Evolutionary conservation across 1,284 basidiomycete genomes (phyloP).

Genomic region (Leccinum pallidistipes): DNA sequence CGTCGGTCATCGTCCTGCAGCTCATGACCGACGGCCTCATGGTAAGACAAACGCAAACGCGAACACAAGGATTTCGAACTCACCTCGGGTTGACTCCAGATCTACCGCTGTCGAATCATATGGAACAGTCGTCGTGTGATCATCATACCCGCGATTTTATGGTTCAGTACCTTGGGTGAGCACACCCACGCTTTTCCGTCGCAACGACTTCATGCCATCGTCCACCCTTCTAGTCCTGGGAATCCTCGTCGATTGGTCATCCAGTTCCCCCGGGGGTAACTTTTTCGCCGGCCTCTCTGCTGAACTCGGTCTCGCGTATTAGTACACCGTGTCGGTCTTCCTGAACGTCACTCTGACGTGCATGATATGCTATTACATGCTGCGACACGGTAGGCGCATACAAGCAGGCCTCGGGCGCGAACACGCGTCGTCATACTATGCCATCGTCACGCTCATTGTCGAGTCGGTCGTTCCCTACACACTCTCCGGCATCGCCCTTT

Average conservation of each 20-base stretch:
- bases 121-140: conserved; percentile 14
- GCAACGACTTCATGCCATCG: background rate
- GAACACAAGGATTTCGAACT: background rate
- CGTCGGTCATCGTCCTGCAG: conserved; percentile 15
- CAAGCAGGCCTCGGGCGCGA: conserved; percentile 16
- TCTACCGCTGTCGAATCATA: conserved; percentile 21
- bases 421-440: conserved; percentile 22
- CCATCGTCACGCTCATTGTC: conserved; percentile 15
- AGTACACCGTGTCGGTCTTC: conserved; percentile 16
- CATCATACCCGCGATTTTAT: conserved; percentile 20
- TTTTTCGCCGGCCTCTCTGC: conserved; percentile 19
- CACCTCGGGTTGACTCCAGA: conserved; percentile 17
- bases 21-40: conserved; percentile 31
- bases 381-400: conserved; percentile 14
- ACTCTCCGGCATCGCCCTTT: conserved; percentile 27
- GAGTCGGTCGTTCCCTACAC: conserved; percentile 32
- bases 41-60: conserved; percentile 10
- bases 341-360: conserved; percentile 21
- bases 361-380: conserved; percentile 28
- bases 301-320: conserved; percentile 24
- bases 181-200: background rate
- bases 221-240: conserved; percentile 19
- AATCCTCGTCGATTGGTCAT: conserved; percentile 9
- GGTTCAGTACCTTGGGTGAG: conserved; percentile 27
- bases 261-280: conserved; percentile 19